Evolutionary conservation across 805 yeast genomes (phyloP).

Genomic region (Blastobotrys terrestris): DNA sequence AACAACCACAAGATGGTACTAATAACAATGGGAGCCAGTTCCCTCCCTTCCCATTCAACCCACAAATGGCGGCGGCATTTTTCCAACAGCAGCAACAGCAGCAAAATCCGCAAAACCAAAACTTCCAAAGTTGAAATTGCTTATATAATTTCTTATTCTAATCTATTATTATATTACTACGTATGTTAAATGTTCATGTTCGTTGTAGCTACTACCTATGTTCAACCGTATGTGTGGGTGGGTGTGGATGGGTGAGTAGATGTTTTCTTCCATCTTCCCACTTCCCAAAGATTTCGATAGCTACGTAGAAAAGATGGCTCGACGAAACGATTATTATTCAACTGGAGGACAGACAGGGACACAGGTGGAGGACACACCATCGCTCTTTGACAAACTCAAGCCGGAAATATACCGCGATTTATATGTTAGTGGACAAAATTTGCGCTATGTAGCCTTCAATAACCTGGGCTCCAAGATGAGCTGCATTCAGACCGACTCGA

Average conservation of each 20-base stretch:
- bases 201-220: too few species aligned
- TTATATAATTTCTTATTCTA: background rate
- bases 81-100: conserved; percentile 22
- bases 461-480: conserved; percentile 28
- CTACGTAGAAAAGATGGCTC: background rate
- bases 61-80: conserved; percentile 19
- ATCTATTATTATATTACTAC: background rate
- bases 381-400: background rate
- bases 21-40: conserved; percentile 7
- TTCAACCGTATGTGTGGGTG: too few species aligned
- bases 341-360: background rate
- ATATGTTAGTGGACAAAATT: conserved; percentile 3
- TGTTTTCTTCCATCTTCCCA: too few species aligned
- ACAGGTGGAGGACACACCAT: background rate
- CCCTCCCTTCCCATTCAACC: conserved; percentile 11
- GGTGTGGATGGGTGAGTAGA: too few species aligned
- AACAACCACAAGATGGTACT: conserved; percentile 4
- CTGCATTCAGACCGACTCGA: conserved; percentile 25
- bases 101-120: conserved; percentile 7
- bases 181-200: background rate
- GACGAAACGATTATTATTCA: background rate
- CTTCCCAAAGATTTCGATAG: background rate
- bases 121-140: background rate
- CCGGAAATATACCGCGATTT: conserved; percentile 7
- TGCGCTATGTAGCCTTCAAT: conserved; percentile 26